Conservation (phyloP, 148 eudicot genomes). For the Rhododendron vialii region DNA sequence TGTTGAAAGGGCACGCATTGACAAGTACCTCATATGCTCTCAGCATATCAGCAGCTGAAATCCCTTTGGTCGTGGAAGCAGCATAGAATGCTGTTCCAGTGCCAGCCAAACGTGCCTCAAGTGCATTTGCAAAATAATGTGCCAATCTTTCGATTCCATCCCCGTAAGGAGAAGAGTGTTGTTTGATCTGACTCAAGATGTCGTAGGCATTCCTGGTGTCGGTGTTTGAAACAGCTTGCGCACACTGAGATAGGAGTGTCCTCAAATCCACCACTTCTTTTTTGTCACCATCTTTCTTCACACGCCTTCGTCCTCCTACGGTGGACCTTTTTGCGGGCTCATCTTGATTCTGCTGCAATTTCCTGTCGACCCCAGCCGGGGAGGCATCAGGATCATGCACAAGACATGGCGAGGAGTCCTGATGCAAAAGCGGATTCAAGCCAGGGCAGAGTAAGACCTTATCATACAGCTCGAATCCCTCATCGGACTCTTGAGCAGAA, state of each 20-base stretch:
- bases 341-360: not conserved
- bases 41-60: conserved; percentile 38
- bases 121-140: conserved; percentile 29
- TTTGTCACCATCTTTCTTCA: conserved; percentile 9
- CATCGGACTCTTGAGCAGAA: conserved; percentile 27
- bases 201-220: conserved; percentile 40
- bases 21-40: conserved; percentile 36
- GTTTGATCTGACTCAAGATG: conserved; percentile 25
- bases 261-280: conserved; percentile 46
- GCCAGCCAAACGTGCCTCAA: conserved; percentile 43
- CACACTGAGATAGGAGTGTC: conserved; percentile 51
- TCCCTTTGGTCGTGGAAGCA: conserved; percentile 12
- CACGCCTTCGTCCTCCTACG: conserved; percentile 11
- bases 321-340: not conserved
- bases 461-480: conserved; percentile 33
- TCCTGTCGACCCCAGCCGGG: not conserved
- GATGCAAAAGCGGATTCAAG: conserved; percentile 6
- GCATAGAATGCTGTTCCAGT: conserved; percentile 39
- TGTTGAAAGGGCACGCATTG: conserved; percentile 43
- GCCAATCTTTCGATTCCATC: conserved; percentile 32
- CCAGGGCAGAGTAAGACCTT: conserved; percentile 28
- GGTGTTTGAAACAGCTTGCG: conserved; percentile 42
- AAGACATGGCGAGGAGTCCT: not conserved
- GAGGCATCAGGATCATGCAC: not conserved
- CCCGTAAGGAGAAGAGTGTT: conserved; percentile 29